A percentile compares a stretch with the other conserved stretches of the same genome.
phyloP scores from a whole-genome alignment of 257 asterid species.

The Leptodermis oblonga region DNA sequence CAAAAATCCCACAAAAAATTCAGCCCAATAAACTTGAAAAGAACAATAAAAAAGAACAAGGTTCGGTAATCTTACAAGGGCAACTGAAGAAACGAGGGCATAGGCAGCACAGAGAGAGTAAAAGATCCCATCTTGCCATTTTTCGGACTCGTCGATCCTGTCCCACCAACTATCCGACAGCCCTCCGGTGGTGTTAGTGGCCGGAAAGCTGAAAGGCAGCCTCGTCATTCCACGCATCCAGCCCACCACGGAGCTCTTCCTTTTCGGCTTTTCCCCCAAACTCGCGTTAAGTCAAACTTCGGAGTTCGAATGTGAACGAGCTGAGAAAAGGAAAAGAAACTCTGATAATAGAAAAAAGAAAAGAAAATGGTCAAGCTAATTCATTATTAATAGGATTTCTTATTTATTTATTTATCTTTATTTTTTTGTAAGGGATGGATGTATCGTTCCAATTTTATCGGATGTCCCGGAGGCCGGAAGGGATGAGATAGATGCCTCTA shows the following conservation, averaged over 20 bases:
- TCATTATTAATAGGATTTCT: too few species aligned
- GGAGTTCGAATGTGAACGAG: neutral
- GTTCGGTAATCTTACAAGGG: constrained; percentile 42
- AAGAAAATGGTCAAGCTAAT: too few species aligned
- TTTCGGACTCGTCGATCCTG: constrained; percentile 67
- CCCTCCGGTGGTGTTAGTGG: constrained; percentile 26
- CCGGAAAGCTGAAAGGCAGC: constrained; percentile 41
- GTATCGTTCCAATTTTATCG: too few species aligned
- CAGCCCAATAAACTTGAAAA: neutral
- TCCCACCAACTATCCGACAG: constrained; percentile 67
- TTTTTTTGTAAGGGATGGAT: too few species aligned
- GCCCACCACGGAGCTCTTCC: neutral
- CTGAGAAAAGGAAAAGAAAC: too few species aligned
- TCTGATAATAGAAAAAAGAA: too few species aligned
- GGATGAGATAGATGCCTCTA: too few species aligned
- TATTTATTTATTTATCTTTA: too few species aligned
- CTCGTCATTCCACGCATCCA: constrained; percentile 56
- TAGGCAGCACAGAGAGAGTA: constrained; percentile 69
- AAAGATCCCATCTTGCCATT: constrained; percentile 94
- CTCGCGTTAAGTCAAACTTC: neutral
- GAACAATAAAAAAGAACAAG: neutral
- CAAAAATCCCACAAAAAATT: neutral
- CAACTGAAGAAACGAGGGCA: constrained; percentile 74
- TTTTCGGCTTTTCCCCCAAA: neutral
- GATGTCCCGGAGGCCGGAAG: too few species aligned